Evolutionary conservation across 495 filamentous ascomycete genomes (phyloP).

Genomic region (Ascobolus immersus): DNA sequence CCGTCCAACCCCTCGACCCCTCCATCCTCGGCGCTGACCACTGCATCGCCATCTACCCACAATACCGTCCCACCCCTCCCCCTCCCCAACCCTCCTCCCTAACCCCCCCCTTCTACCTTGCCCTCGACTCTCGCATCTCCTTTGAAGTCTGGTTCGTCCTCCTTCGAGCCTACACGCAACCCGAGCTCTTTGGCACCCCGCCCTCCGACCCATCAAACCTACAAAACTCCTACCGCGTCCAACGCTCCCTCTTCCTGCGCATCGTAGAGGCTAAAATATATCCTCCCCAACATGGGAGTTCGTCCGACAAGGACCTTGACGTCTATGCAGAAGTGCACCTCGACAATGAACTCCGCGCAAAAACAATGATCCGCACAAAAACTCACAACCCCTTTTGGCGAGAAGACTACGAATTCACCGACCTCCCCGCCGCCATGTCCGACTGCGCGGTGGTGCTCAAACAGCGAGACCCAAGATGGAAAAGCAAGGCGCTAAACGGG

Average conservation of each 20-base stretch:
- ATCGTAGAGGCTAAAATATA: conserved; percentile 33
- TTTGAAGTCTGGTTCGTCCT: conserved; percentile 97
- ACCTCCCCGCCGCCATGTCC: conserved; percentile 57
- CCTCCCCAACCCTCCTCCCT: conserved; percentile 36
- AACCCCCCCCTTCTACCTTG: conserved; percentile 54
- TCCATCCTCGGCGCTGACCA: conserved; percentile 89
- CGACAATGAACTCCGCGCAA: conserved; percentile 66
- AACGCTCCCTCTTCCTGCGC: conserved; percentile 30
- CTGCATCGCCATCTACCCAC: conserved; percentile 75
- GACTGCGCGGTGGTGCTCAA: conserved; percentile 66
- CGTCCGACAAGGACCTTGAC: conserved; percentile 17
- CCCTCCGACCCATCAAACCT: conserved; percentile 2
- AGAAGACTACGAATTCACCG: conserved; percentile 67
- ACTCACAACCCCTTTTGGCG: conserved; percentile 81
- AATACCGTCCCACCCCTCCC: conserved; percentile 45
- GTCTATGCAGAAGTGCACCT: conserved; percentile 84
- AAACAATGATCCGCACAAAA: conserved; percentile 58
- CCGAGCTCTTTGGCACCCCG: conserved; percentile 59
- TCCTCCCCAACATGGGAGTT: not conserved
- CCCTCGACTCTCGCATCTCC: conserved; percentile 59
- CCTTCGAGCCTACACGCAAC: conserved; percentile 72
- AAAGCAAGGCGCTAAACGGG: conserved; percentile 10
- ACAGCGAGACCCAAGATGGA: conserved; percentile 26
- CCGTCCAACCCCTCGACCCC: conserved; percentile 65
- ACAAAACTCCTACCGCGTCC: conserved; percentile 26